Base-by-base conservation (phyloP, 192 early-diverging fungal genomes). In the Spinellus fusiger region DNA sequence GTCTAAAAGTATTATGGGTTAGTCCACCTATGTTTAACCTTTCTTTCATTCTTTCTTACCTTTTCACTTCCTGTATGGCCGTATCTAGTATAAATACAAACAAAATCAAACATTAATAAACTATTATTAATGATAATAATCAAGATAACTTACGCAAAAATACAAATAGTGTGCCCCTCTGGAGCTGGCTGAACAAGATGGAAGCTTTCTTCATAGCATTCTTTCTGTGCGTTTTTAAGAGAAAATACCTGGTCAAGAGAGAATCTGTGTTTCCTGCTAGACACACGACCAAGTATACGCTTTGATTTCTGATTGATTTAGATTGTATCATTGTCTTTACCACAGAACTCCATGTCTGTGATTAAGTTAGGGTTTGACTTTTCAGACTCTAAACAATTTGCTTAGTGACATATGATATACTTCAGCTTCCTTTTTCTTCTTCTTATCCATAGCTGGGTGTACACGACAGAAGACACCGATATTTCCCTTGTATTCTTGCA, bases 381-480 rank as follows among this genome's bases (percentile, higher is more conserved):
- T 54, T 34, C 29, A 32, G 16, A 32, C 5, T 26, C 16, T 16
- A 33, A 18, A 3, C 3, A 9, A 2, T 16, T 18, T 54, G 28
- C n/a, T n/a, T n/a, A n/a, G 9, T 40, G 38, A 40, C 38, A 40
- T n/a, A n/a, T 16, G 16, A 15, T 28, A 20, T 15, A 53, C 10
- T 0, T 53, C n/a, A n/a, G n/a, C n/a, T n/a, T n/a, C n/a, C n/a
- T n/a, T n/a, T n/a, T n/a, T n/a, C n/a, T n/a, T n/a, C 0, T 18
- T 5, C 13, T 52, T 66, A 69, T 68, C 50, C 23, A 87, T 35
- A 35, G 84, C 69, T 9, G 96, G 96, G 31, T 95, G 84, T 10
- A 97, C 86, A 29, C 96, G 78, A 70, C 95, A 97, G 71, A 98
- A 98, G 26, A 97, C 96, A 23, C 96, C 82, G 46, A 98, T 96